Base-by-base conservation (phyloP, 2,329 filamentous ascomycete genomes). In the Colletotrichum incanum region DNA sequence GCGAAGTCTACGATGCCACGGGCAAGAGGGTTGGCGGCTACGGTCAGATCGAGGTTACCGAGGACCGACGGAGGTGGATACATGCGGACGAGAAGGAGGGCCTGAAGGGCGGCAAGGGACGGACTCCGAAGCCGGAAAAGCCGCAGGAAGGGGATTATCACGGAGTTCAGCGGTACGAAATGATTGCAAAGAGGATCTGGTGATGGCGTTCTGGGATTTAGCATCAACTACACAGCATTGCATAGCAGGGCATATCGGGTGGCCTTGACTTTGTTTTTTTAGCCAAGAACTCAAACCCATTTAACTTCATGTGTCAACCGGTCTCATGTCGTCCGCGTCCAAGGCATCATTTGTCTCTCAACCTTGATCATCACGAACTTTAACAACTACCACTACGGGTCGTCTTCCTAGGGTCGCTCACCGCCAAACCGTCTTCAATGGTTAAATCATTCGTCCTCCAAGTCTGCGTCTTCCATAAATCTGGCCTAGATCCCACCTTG, bases 151-250 rank as follows among this genome's bases (percentile, higher is more conserved):
- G 72, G 5, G 83, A 85, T 89, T 80, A 90, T 90, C 82, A 93
- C 87, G 78, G 90, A 84, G 80, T 94, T 91, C 74, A 90, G 87
- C 88, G 96, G 77, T 99, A 98, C 84, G 94, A 95, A 79, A 98
- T 98, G 96, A 92, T 95, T 77, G 94, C 94, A 0, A 98, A 98
- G 87, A 89, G 96, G 80, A 99, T 99, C 77, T 99, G 96, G 96
- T 98, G 82, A 75, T 45, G 43, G 58, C 23, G 63, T 41, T 43
- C 20, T 34, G 16, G 43, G 8, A 23, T 59, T 34, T 39, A 23
- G 41, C 41, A 66, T 49, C 9, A 41, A 8, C 54, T n/a, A 31
- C 26, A 34, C 20, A 56, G 39, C 62, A 43, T 55, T n/a, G 26
- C 37, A 43, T 56, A 47, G 37, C 37, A 31, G 37, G 39, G 45